Base-by-base conservation (phyloP, 2,329 filamentous ascomycete genomes). In the Raffaelea ambrosiae region DNA sequence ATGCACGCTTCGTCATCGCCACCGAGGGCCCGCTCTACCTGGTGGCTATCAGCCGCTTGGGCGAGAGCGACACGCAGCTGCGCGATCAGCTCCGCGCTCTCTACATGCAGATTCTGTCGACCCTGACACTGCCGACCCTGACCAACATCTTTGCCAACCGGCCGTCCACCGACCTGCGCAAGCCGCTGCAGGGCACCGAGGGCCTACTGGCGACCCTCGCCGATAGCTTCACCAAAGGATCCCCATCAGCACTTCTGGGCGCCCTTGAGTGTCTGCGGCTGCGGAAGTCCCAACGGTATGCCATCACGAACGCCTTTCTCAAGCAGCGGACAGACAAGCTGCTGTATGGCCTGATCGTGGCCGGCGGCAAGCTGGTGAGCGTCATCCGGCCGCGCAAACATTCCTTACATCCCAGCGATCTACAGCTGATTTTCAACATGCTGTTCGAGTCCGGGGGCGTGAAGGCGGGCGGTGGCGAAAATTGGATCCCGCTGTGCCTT, bases 341-440 rank as follows among this genome's bases (percentile, higher is more conserved):
- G 0, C 79, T 98, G 0, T 98, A 98, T 57, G 93, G 93, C 1
- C 76, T 98, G 13, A 84, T 98, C 51, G 91, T 96, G 16, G 93
- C 93, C 4, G 89, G 90, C 13, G 91, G 90, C 5, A 84, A 86
- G 58, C 82, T 98, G 5, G 93, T 98, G 54, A 96, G 90, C 61
- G 94, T 98, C 35, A 86, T 97, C 49, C 77, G 93, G 35, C 94
- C 94, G 5, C 90, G 94, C 57, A 88, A 93, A 49, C 93, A 98
- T 64, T 96, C 90, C 1, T 74, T 98, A 3, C 94, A 98, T 58
- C 93, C 94, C 0, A 91, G 90, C 53, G 93, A 98, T 62, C 74
- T 98, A 21, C 91, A 96, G 60, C 77, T 98, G 41, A 90, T 98
- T 51, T 98, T 98, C 74, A 97, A 97, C 61, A 98, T 98, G 94